Evolutionary conservation across 2,329 filamentous ascomycete species (phyloP).

Genomic region (Aspergillus piperis): DNA sequence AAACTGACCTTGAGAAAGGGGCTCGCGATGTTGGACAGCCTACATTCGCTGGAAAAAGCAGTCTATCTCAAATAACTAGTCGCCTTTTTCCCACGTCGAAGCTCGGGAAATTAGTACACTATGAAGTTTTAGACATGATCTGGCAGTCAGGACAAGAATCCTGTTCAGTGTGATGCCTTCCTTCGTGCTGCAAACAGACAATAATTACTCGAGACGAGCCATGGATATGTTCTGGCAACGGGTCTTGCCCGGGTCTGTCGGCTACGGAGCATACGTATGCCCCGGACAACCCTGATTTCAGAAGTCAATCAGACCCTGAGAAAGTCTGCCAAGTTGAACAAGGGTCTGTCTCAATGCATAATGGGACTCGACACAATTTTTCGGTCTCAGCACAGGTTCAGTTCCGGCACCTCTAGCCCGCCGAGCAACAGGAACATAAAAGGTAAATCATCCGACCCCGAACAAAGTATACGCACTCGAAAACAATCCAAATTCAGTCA

Average conservation of each 20-base stretch:
- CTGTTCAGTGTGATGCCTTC: background rate
- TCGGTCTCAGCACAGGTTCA: background rate
- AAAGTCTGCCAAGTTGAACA: background rate
- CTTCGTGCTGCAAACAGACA: background rate
- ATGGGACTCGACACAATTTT: background rate
- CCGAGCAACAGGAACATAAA: background rate
- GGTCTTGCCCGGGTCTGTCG: background rate
- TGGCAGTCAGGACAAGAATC: fast-evolving
- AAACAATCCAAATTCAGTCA: no score
- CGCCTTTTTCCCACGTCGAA: background rate
- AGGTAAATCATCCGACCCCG: no score
- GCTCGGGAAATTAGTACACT: background rate
- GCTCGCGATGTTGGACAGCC: background rate
- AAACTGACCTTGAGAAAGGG: background rate
- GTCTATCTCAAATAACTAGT: fast-evolving
- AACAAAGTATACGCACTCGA: no score
- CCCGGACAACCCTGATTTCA: background rate
- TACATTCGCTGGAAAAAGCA: no score
- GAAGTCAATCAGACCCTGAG: background rate
- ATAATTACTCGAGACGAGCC: background rate
- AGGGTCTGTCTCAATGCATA: background rate
- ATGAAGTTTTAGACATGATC: background rate
- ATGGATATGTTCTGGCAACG: background rate
- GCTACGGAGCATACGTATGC: background rate
- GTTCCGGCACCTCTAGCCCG: background rate